Conservation (phyloP, 805 yeast genomes). For the Candida pseudofarinosa region DNA sequence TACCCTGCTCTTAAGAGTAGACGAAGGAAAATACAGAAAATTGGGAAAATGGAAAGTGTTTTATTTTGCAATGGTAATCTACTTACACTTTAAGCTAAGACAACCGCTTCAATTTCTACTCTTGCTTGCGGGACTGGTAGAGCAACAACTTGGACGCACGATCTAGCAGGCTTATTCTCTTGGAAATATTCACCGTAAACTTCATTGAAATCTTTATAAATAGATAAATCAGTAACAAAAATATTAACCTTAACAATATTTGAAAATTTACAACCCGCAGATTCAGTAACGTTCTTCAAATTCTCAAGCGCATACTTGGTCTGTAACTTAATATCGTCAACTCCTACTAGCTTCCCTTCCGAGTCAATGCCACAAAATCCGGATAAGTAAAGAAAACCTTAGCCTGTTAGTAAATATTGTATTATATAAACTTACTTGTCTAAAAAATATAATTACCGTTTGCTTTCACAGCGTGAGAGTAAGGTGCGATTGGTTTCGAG, state of each 20-base stretch:
- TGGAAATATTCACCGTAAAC: conserved; percentile 1
- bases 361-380: conserved; percentile 4
- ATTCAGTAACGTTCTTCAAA: conserved; percentile 2
- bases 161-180: conserved; percentile 2
- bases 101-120: conserved; percentile 3
- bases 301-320: conserved; percentile 2
- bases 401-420: not conserved
- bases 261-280: conserved; percentile 1
- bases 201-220: conserved; percentile 1
- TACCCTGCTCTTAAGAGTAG: no score
- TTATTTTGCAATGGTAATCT: no score
- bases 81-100: not conserved
- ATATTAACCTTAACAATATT: conserved; percentile 3
- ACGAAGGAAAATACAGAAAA: no score
- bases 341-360: conserved; percentile 1
- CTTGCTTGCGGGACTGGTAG: conserved; percentile 2
- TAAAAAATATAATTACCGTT: conserved; percentile 2
- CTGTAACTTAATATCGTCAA: conserved; percentile 1
- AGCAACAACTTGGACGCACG: conserved; percentile 1
- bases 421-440: not conserved
- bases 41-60: no score
- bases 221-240: conserved; percentile 1
- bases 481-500: conserved; percentile 2
- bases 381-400: conserved; percentile 3
- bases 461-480: conserved; percentile 4